Evolutionary conservation across 768 basidiomycete genomes (phyloP), one percentile per base, ranked within the genome.

Genomic region (Collybia sp.): DNA sequence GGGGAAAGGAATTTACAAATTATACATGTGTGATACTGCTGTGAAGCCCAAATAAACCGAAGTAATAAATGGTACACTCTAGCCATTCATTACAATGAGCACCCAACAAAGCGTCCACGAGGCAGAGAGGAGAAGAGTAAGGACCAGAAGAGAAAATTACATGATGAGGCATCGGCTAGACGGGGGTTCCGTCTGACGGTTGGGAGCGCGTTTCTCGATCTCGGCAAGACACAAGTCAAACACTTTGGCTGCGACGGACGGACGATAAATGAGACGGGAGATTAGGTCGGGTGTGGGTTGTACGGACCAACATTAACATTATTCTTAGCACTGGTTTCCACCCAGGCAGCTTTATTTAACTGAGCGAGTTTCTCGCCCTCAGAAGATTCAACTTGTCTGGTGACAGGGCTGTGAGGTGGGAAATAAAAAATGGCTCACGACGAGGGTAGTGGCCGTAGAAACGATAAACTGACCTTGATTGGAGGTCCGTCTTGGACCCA

Each of bases 401-500:
- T 77, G 44, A 52, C 52, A 49, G 56, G 30, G 43, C 16, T 35
- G 41, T 47, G 34, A 64, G 61, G 35, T 49, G 58, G 32, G 42
- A 50, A n/a, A n/a, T n/a, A 16, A 42, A 10, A 20, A 40, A 54
- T 42, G 45, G 44, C 30, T 31, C 39, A 43, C 44, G 50, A 55
- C 51, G 20, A 47, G 53, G 31, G 40, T 42, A 40, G 32, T 42
- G 45, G 43, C 12, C 45, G 43, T 30, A 34, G 50, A 18, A 48
- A 53, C 17, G 42, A 43, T 37, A 12, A 39, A 72, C 80, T 47
- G 57, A 92, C 93, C 82, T 82, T 53, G 75, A 72, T 39, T 76
- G 69, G 52, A 95, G 70, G 67, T 97, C 94, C 18, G 72, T 72
- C 72, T 95, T 95, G 58, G 93, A 82, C 32, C 92, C 93, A 46